Base-by-base conservation (phyloP, 2,329 filamentous ascomycete species). In the Fusarium avenaceum region DNA sequence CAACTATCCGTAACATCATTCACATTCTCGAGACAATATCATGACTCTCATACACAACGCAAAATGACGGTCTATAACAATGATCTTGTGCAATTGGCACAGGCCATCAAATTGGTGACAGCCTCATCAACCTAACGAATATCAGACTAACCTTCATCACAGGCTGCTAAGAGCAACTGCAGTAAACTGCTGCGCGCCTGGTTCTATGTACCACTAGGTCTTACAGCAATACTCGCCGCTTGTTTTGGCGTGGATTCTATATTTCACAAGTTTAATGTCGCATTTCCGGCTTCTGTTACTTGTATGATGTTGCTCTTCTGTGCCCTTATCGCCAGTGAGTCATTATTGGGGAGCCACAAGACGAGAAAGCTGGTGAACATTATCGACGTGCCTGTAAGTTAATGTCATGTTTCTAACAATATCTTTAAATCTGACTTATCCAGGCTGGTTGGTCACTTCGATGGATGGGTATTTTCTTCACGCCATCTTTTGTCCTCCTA, bases 381-480 rank as follows among this genome's bases (percentile, higher is more conserved):
- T 0, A 81, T 89, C 55, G 85, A 89, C 56, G 75, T 89, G 15
- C 84, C 86, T 39, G 86, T 87, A 77, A 72, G 79, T 69, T 14
- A 9, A 30, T 14, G 8, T 11, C 11, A 43, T n/a, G 30, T 22
- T 17, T 22, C 14, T 6, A 15, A 8, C 2, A 5, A 33, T 6
- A 3, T 38, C 7, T 15, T 19, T 13, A 13, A 39, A 5, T 48
- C 62, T 64, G 11, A 72, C 22, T 3, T n/a, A 9, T 53, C 20
- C 67, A 88, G 85, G 84, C 84, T 45, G 83, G 84, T 9, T 89
- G 86, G 82, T 82, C 85, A 7, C 77, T 89, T 26, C 81, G 83
- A 43, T 89, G 86, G 80, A 87, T 89, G 69, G 87, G 84, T 57
- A 77, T 88, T 50, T 83, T 87, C 67, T 89, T 89, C 69, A 86